These are phyloP conservation scores for Cladosporium oxysporum DNA, from an alignment of 2,329 filamentous ascomycete genomes.

Conservation along the genomic window DNA sequence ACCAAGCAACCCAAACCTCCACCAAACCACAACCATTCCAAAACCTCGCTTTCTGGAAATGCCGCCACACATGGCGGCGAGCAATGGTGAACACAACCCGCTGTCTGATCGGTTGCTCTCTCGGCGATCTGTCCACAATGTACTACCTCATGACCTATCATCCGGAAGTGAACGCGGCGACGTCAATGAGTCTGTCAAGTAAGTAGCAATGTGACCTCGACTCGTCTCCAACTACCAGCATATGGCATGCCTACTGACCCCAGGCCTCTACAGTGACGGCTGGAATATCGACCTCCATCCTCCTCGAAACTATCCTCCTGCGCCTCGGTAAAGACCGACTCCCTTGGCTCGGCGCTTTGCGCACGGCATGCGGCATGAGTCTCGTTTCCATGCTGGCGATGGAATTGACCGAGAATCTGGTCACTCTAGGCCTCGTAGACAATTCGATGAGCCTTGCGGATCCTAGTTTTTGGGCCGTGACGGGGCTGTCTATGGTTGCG, in stretches of 20 bases:
- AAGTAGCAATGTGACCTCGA: neutral
- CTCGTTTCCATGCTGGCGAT: conserved; percentile 16
- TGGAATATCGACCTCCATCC: conserved; percentile 9
- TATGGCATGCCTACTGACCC: neutral
- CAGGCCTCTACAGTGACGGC: neutral
- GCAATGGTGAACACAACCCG: conserved; percentile 14
- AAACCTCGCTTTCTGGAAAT: conserved; percentile 13
- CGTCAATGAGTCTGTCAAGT: conserved; percentile 9
- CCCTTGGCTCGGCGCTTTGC: neutral
- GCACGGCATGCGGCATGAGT: conserved; percentile 14
- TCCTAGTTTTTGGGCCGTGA: conserved; percentile 4
- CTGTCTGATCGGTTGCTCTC: conserved; percentile 12
- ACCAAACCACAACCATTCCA: neutral
- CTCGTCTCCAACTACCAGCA: neutral
- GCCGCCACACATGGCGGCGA: conserved; percentile 9
- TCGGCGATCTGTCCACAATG: conserved; percentile 14
- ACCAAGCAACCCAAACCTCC: neutral
- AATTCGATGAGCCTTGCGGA: neutral
- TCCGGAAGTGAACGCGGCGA: conserved; percentile 4
- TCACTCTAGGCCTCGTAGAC: conserved; percentile 2
- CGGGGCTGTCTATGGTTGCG: conserved; percentile 2
- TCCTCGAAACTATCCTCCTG: conserved; percentile 9
- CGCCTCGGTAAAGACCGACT: conserved; percentile 8
- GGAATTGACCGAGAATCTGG: conserved; percentile 13
- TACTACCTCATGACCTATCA: conserved; percentile 14